Evolutionary conservation across 306 rosid genomes (phyloP).

Genomic region (Cicer cuneatum): DNA sequence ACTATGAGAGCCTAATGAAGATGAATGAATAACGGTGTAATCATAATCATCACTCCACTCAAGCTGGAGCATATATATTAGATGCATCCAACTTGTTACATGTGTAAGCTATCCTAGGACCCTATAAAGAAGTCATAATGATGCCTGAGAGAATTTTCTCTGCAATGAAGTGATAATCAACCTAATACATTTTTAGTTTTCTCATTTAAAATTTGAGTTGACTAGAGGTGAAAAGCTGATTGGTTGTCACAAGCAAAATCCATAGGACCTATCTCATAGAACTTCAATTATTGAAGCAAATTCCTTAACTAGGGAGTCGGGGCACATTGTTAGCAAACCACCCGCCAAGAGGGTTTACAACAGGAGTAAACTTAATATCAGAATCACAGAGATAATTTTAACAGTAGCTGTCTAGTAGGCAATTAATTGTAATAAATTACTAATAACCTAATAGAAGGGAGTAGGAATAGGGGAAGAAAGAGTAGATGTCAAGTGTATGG

Average conservation of each 20-base stretch:
- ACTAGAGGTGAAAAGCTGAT: not conserved
- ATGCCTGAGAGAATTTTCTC: not conserved
- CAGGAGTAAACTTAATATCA: no score
- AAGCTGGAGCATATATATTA: conserved; percentile 8
- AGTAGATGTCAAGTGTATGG: not conserved
- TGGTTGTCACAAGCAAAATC: not conserved
- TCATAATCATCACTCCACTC: not conserved
- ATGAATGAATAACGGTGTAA: not conserved
- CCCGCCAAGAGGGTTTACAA: not conserved
- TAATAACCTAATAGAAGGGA: not conserved
- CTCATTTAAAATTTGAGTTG: not conserved
- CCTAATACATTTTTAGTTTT: not conserved
- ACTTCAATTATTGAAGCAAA: not conserved
- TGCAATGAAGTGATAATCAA: not conserved
- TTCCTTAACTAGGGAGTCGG: not conserved
- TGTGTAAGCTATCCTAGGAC: not conserved
- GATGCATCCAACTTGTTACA: conserved; percentile 13
- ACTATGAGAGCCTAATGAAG: conserved; percentile 1
- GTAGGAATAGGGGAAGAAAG: not conserved
- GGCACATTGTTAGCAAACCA: not conserved
- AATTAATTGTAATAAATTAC: not conserved
- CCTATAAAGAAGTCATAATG: conserved; percentile 1
- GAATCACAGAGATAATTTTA: not conserved
- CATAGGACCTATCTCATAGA: not conserved
- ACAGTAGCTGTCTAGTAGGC: not conserved